Evolutionary conservation across 2,329 filamentous ascomycete species (phyloP), one percentile per base, ranked within the genome.

Genomic region (Lachnum nothofagi): DNA sequence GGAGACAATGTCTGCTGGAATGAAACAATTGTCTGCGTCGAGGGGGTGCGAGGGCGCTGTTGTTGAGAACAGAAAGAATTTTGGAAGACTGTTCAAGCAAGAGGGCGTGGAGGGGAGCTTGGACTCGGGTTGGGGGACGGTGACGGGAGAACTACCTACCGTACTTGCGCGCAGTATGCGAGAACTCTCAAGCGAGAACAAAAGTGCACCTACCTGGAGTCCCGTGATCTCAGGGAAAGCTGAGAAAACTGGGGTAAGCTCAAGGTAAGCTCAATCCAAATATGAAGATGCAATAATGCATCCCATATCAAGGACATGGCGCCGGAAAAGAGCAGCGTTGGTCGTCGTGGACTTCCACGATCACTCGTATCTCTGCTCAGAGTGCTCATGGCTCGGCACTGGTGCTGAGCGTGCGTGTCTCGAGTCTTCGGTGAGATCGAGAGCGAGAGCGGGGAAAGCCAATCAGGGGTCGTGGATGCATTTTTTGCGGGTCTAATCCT

Each of bases 381-480:
- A 22, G 29, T 34, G 20, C 22, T 41, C 25, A 19, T 25, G 31
- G 38, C 48, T 48, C 52, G 53, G 49, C 50, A 43, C 19, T 35
- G 10, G 39, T 35, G 43, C 31, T 40, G 41, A 39, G 42, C 40
- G 42, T 46, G 34, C 44, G 27, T 42, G 47, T 51, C 33, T 25
- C 37, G 43, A 39, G 31, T 39, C 51, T 48, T 48, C 53, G 53
- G 54, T 56, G 49, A 41, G 46, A 24, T 39, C 39, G 43, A 3
- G 41, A 31, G 45, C 41, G 40, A 38, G 8, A 41, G 46, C 6
- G 12, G 10, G 34, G 42, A 42, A 46, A 38, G 35, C 54, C 48
- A 56, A 56, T 56, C 48, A 52, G 41, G 39, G 22, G 51, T 52
- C 48, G 54, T 49, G 44, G 44, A 49, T 49, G 33, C 34, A 35